Base-by-base conservation (phyloP, 495 filamentous ascomycete species). In the Oidiodendron maius region DNA sequence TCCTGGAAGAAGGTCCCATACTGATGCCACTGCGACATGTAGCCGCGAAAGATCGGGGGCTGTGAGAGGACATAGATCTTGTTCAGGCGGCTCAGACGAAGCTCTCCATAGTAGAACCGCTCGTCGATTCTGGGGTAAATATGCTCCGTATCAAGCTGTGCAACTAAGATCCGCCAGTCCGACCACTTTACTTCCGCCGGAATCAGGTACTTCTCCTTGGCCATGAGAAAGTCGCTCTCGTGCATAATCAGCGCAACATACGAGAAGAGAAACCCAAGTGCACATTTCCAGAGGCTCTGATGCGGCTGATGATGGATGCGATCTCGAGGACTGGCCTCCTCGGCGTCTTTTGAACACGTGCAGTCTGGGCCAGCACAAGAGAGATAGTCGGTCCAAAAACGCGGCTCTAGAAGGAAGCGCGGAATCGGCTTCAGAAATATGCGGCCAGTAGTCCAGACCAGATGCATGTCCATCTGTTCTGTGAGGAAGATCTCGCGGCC, bases 351-450 rank as follows among this genome's bases (percentile, higher is more conserved):
- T n/a, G 32, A 25, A 40, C 38, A 25, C 13, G 18, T 5, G n/a
- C n/a, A n/a, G n/a, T n/a, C n/a, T n/a, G n/a, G n/a, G 20, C 9
- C n/a, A 25, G 2, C 6, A 25, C 16, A 9, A 36, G 59, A 58
- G 1, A 77, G 51, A 28, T 64, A 44, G 0, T 38, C 3, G n/a
- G 46, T 3, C 72, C 77, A 82, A 52, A 81, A 79, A 2, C 46
- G 55, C 10, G 57, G 38, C 0, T 59, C 61, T n/a, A 73, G 64
- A 1, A 83, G 66, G 51, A 66, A 81, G 4, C 43, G 13, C 0
- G 79, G 80, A 0, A 84, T 47, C 1, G 80, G 79, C 43, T 82
- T 84, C 44, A 83, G 59, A 57, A 69, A 81, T 18, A 82, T 71
- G 2, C 58, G 48, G n/a, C 66, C 50, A 21, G 75, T 50, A 30